These are phyloP conservation scores for Phlebopus sp. DNA, from an alignment of 1,284 basidiomycete species.

Conservation along the genomic window DNA sequence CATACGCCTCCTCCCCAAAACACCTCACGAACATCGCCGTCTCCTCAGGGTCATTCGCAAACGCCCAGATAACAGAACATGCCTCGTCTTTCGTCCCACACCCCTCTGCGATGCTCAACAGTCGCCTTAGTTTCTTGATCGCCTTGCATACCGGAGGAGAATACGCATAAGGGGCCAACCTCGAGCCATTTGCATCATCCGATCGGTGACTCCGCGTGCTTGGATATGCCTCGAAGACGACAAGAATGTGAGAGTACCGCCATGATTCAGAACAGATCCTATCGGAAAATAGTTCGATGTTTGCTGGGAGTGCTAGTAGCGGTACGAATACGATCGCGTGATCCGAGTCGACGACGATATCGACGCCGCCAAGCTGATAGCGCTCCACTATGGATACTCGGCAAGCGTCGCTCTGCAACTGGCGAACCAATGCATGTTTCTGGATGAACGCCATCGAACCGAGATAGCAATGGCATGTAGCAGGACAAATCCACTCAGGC, in stretches of 20 bases:
- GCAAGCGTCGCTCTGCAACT: too few species aligned
- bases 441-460: slow-evolving; percentile 62
- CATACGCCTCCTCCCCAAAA: slow-evolving; percentile 56
- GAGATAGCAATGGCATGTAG: slow-evolving; percentile 58
- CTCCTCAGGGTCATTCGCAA: slow-evolving; percentile 56
- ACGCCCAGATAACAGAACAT: slow-evolving; percentile 50
- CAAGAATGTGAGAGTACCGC: slow-evolving; percentile 51
- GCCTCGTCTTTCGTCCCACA: slow-evolving; percentile 43
- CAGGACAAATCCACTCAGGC: slow-evolving; percentile 30
- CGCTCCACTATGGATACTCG: too few species aligned
- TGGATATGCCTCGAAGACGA: slow-evolving; percentile 68
- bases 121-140: slow-evolving; percentile 59
- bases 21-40: slow-evolving; percentile 51
- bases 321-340: slow-evolving; percentile 55
- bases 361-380: slow-evolving; percentile 42
- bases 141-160: slow-evolving; percentile 64
- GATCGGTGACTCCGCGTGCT: slow-evolving; percentile 33
- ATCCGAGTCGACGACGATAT: slow-evolving; percentile 58
- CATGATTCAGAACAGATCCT: slow-evolving; percentile 46
- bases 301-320: slow-evolving; percentile 54
- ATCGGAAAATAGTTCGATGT: slow-evolving; percentile 40
- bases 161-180: slow-evolving; percentile 40
- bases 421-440: too few species aligned
- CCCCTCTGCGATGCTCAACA: slow-evolving; percentile 57
- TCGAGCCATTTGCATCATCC: slow-evolving; percentile 16